These are phyloP conservation scores for Alternaria consortialis DNA, from an alignment of 2,329 filamentous ascomycete genomes.

Conservation along the genomic window DNA sequence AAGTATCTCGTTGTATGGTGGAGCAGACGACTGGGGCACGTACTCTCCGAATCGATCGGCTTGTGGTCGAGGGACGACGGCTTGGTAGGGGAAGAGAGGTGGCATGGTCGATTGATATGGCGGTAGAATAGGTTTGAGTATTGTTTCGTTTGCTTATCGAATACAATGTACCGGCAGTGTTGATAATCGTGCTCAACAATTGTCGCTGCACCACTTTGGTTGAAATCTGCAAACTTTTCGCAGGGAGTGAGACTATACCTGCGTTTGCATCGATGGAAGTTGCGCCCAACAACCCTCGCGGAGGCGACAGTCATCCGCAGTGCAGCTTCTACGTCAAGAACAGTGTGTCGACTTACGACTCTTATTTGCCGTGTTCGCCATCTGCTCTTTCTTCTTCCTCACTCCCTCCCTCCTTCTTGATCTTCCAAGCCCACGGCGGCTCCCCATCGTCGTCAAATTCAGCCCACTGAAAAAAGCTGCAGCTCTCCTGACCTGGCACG, in stretches of 20 bases:
- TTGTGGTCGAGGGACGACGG: not conserved
- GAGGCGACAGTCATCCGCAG: not conserved
- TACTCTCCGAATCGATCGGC: not conserved
- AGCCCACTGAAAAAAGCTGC: conserved; percentile 44
- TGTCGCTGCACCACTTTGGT: not conserved
- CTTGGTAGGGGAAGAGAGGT: conserved; percentile 7
- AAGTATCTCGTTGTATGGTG: conserved; percentile 5
- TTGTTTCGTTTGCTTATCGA: not conserved
- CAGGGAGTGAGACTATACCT: not conserved
- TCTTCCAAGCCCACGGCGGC: conserved; percentile 66
- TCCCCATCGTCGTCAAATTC: conserved; percentile 74
- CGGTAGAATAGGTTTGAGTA: not conserved
- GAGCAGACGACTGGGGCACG: not conserved
- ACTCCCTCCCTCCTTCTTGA: not conserved
- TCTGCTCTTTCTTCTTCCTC: not conserved
- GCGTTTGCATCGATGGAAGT: not conserved
- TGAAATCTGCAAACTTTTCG: not conserved
- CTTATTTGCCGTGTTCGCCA: not conserved
- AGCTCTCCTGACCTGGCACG: conserved; percentile 67
- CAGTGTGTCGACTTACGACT: not conserved
- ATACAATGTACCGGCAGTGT: not conserved
- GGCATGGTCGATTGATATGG: conserved; percentile 2
- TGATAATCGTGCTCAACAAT: not conserved
- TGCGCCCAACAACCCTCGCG: not conserved
- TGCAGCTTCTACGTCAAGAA: not conserved